Evolutionary conservation across 192 early-diverging fungal genomes (phyloP), one percentile per base, ranked within the genome.

Genomic region (Geosiphon pyriformis): DNA sequence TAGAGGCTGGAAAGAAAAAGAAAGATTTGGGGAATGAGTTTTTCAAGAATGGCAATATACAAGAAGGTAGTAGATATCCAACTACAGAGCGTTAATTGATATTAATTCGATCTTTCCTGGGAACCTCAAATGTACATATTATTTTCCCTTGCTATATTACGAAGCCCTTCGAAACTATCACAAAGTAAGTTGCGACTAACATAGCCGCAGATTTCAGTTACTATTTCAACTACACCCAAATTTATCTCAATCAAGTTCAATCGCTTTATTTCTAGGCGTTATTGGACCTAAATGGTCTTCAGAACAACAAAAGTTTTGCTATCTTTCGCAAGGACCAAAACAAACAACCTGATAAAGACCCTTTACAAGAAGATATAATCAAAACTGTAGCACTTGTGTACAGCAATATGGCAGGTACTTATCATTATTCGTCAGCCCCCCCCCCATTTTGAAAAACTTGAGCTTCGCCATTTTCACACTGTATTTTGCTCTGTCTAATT

Each of bases 81-180:
- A n/a, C n/a, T n/a, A n/a, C n/a, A n/a, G n/a, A n/a, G n/a, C n/a
- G 67, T 26, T 32, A 62, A 53, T 35, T 7, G 25, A 12, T 17
- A 26, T 8, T 12, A 15, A 15, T 20, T 55, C 12, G 18, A n/a
- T 1, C 1, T 42, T 3, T 12, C n/a, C 22, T 18, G 22, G 34
- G 30, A 22, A n/a, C 27, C 32, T 25, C 51, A 42, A 22, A 26
- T 56, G 20, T 29, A 2, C 35, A 22, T 34, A 25, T 37, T 12
- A 2, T 57, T 25, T 42, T n/a, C 57, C 27, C 20, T 56, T 15
- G 52, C 20, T 63, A n/a, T n/a, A n/a, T n/a, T n/a, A n/a, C n/a
- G n/a, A n/a, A 77, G 76, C 76, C 17, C 47, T 77, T 27, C 69
- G 53, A 50, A 57, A 77, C 12, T 77, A 77, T 53, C 76, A 77